A percentile compares a stretch with the other conserved stretches of the same genome.
These are phyloP conservation scores for Paramecium caudatum DNA, from an alignment of 73 alveolate genomes.

Conservation along the genomic window DNA sequence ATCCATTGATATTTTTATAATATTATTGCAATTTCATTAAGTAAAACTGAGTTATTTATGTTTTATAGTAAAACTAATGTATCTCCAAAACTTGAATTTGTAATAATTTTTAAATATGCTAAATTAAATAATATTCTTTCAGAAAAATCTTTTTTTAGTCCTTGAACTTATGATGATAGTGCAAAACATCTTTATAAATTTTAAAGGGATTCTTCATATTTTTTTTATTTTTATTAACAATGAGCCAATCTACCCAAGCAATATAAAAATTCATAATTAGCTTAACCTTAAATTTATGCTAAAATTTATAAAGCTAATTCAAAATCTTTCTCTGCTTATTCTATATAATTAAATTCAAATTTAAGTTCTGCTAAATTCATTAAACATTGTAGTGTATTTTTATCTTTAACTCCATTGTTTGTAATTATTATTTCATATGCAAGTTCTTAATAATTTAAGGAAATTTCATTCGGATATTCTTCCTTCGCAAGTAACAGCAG, in stretches of 20 bases:
- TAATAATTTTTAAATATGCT: not conserved
- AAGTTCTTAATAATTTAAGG: not conserved
- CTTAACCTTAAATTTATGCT: slow-evolving; percentile 1
- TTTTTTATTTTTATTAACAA: not conserved
- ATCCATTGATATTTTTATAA: not conserved
- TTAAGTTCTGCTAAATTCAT: not conserved
- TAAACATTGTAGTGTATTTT: not conserved
- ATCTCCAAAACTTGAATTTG: not conserved
- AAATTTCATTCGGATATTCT: not conserved
- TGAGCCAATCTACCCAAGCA: not conserved
- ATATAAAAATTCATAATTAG: not conserved
- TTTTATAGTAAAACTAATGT: not conserved
- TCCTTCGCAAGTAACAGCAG: not conserved
- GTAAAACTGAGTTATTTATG: not conserved
- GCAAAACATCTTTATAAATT: not conserved
- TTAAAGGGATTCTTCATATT: slow-evolving; percentile 26
- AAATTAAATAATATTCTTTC: not conserved
- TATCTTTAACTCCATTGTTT: not conserved
- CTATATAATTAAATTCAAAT: not conserved
- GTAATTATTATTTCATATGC: not conserved
- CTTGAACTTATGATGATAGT: not conserved
- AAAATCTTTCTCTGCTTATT: slow-evolving; percentile 4
- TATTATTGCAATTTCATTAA: slow-evolving; percentile 8
- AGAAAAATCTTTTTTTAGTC: not conserved
- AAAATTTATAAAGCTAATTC: not conserved